Percentiles rank a stretch among this genome's conserved stretches.
phyloP scores from a whole-genome alignment of 257 asterid species.

The Solanum etuberosum region DNA sequence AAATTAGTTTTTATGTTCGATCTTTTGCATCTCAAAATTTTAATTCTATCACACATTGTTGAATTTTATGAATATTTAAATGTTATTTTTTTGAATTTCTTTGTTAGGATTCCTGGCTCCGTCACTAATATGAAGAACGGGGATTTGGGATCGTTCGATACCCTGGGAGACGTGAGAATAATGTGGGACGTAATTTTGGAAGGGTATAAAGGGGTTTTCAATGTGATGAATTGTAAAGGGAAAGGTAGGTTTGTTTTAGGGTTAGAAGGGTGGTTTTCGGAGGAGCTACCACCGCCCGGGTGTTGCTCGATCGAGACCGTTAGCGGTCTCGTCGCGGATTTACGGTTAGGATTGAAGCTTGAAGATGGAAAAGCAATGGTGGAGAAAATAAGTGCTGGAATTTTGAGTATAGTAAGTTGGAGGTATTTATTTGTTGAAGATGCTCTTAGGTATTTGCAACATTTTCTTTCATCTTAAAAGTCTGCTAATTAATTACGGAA shows the following conservation, averaged over 20 bases:
- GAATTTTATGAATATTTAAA: not conserved
- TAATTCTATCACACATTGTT: not conserved
- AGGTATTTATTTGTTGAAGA: conserved; percentile 65
- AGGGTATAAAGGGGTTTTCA: conserved; percentile 44
- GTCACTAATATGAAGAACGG: not conserved
- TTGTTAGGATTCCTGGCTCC: not conserved
- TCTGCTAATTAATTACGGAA: not conserved
- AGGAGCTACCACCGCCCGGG: conserved; percentile 64
- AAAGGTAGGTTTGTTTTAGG: conserved; percentile 63
- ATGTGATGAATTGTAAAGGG: conserved; percentile 68
- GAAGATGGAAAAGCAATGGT: conserved; percentile 36
- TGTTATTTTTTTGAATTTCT: not conserved
- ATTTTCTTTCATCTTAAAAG: conserved; percentile 41
- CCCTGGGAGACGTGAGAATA: conserved; percentile 25
- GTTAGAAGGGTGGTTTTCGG: conserved; percentile 76
- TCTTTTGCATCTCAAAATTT: too few relatives aligned
- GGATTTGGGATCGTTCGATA: conserved; percentile 9
- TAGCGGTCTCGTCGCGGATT: conserved; percentile 68
- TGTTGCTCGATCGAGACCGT: conserved; percentile 38
- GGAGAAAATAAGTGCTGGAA: conserved; percentile 65
- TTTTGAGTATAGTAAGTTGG: conserved; percentile 74
- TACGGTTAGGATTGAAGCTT: conserved; percentile 54
- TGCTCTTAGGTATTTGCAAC: conserved; percentile 73
- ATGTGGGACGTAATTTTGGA: conserved; percentile 61
- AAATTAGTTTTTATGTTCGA: too few relatives aligned